Base-by-base conservation (phyloP, 1,139 yeast species). In the Wickerhamiella infanticola region DNA sequence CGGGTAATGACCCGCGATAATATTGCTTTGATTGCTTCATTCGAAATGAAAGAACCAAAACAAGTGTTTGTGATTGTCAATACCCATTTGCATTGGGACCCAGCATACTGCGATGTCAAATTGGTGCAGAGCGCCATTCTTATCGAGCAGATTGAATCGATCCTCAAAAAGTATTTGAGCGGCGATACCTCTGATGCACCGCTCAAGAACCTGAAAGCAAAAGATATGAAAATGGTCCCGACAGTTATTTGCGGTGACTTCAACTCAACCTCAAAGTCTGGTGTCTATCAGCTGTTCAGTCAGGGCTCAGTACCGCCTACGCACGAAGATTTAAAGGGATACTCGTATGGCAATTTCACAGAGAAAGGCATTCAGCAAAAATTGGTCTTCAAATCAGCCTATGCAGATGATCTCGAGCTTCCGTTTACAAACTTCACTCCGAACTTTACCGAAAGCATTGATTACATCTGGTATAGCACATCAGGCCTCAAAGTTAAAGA, bases 71-170 rank as follows among this genome's bases (percentile, higher is more conserved):
- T 84, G 53, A 71, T 85, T 41, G 86, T 82, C 3, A 90, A 88
- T 57, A 88, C 98, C 0, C 99, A 93, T 70, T 75, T 90, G 63
- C 96, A 88, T 63, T 93, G 98, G 97, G 97, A 90, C 66, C 98
- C 98, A 7, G 86, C 85, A 43, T 84, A 79, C 61, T 84, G 85
- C 61, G 99, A 93, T 66, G 99, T 93, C 49, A 93, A 93, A 64
- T 77, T 96, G 6, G 81, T 93, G 64, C 98, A 93, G 68, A 90
- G 84, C 47, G 96, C 95, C 42, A 80, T 90, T 42, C 68, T 93
- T 53, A 68, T 93, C 60, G 97, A 90, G 59, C 95, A 90, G 63
- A 66, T 90, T 57, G 93, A 85, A 59, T 66, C 66, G 2, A 63
- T 80, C 40, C 64, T 76, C 45, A 74, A 74, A 58, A 78, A 74